Evolutionary conservation across 2,329 filamentous ascomycete genomes (phyloP), one percentile per base, ranked within the genome.

Genomic region (Talaromyces sp.): DNA sequence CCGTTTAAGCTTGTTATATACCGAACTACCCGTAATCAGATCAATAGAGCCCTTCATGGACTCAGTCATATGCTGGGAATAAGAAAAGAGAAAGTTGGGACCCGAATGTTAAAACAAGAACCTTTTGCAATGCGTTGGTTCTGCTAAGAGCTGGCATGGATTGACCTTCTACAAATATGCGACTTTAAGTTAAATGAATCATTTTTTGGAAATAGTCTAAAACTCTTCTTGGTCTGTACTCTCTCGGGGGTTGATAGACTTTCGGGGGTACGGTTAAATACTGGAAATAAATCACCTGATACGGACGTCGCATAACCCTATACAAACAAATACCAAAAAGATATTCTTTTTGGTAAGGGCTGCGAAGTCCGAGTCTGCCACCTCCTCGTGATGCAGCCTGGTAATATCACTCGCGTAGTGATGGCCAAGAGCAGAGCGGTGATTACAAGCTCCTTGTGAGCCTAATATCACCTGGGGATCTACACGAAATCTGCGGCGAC

Each of bases 301-400:
- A 39, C 37, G 37, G 37, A 39, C 37, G 37, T 39, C 37, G 37
- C 37, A 39, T 39, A 39, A 39, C 37, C 37, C 37, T 22, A 15
- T 39, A 11, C 37, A 39, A 39, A 13, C 13, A 39, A 39, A 15
- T 15, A 39, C 10, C 37, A 22, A 39, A 39, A 15, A 39, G 37
- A 39, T 39, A 11, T 39, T 39, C 37, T 39, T 22, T 37, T 37
- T 37, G 11, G 35, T 37, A 13, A 13, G 54, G 45, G 63, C 45
- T 61, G 57, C 57, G 22, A 61, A 61, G 57, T 54, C 62, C 43
- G 62, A 64, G 56, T 61, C 56, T 61, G 56, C 62, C 56, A 64
- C 56, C 43, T 64, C 56, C 56, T 61, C 56, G 27, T 64, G 62
- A 43, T 65, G 63, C 63, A 65, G 63, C 63, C 63, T 65, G 58